phyloP scores from a whole-genome alignment of 768 basidiomycete species.

The Russula abietina region DNA sequence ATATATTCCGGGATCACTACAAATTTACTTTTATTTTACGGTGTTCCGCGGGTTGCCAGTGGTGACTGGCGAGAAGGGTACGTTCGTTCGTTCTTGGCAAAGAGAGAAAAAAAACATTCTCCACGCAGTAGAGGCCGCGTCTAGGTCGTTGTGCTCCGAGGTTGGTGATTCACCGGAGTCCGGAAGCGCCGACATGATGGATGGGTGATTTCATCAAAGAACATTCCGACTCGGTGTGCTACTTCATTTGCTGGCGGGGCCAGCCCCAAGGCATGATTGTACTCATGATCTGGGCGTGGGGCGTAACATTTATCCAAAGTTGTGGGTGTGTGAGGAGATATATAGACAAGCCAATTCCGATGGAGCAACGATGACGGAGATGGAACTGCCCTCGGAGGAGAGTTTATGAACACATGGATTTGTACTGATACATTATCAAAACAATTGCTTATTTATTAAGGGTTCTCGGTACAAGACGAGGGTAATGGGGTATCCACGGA shows the following conservation, averaged over 20 bases:
- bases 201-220: slow-evolving; percentile 50
- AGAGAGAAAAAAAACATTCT: slow-evolving; percentile 35
- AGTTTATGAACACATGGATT: slow-evolving; percentile 11
- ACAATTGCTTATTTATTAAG: slow-evolving; percentile 16
- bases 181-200: slow-evolving; percentile 36
- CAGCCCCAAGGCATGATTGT: background rate
- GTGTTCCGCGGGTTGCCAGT: slow-evolving; percentile 56
- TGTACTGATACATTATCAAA: slow-evolving; percentile 21
- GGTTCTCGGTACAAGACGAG: slow-evolving; percentile 18
- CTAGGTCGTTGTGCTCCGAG: slow-evolving; percentile 33
- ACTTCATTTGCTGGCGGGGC: background rate
- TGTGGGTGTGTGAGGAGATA: slow-evolving; percentile 56
- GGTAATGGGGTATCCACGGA: slow-evolving; percentile 22
- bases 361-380: background rate
- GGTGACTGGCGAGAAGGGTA: slow-evolving; percentile 59
- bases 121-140: slow-evolving; percentile 40
- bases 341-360: slow-evolving; percentile 33
- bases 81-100: slow-evolving; percentile 40
- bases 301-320: slow-evolving; percentile 29
- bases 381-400: background rate
- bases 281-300: slow-evolving; percentile 19
- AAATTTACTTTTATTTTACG: slow-evolving; percentile 28
- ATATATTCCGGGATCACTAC: no score
- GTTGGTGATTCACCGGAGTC: slow-evolving; percentile 42
- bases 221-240: slow-evolving; percentile 37